Evolutionary conservation across 2,329 filamentous ascomycete species (phyloP), one percentile per base, ranked within the genome.

Genomic region (Colletotrichum falcatum): DNA sequence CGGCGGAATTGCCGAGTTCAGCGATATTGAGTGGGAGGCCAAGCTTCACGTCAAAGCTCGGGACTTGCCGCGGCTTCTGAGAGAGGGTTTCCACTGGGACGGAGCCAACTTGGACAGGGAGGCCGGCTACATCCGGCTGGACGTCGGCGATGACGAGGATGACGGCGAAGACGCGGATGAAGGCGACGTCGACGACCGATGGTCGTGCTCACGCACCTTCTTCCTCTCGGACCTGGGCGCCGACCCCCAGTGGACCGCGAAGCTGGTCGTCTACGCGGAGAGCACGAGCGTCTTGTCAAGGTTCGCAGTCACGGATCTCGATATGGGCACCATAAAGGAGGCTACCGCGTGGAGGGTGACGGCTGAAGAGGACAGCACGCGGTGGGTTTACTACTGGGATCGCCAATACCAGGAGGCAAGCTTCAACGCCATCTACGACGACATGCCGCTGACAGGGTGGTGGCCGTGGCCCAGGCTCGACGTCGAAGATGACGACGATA

Each of bases 401-500:
- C 1, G 16, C 1, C 1, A 12, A 0, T 5, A 23, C 2, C 42
- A 23, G 2, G 2, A 51, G n/a, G 33, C 11, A 7, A 35, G 1
- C 18, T 70, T 11, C 56, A 73, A 72, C 8, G 53, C 48, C 4
- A 53, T 72, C 3, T 69, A 73, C 48, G 61, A 61, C 18, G 60
- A 66, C 5, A 44, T 73, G 44, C 70, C 70, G 8, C 46, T 73
- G 20, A 16, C 42, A 5, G 70, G 72, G 12, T 73, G 72, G 70
- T 73, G 70, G 72, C 69, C 72, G 0, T 73, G 69, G 65, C 65
- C 72, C 1, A 70, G 66, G 5, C 7, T 2, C 6, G 18, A 14
- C 2, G 1, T 46, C 3, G 42, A 46, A 8, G 42, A 46, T 46
- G 42, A 46, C 0, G 23, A 3, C 5, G 14, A 60, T 49, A n/a